Evolutionary conservation across 176 grass and related monocot species (phyloP), one percentile per base, ranked within the genome.

Genomic region (Raddia distichophylla): DNA sequence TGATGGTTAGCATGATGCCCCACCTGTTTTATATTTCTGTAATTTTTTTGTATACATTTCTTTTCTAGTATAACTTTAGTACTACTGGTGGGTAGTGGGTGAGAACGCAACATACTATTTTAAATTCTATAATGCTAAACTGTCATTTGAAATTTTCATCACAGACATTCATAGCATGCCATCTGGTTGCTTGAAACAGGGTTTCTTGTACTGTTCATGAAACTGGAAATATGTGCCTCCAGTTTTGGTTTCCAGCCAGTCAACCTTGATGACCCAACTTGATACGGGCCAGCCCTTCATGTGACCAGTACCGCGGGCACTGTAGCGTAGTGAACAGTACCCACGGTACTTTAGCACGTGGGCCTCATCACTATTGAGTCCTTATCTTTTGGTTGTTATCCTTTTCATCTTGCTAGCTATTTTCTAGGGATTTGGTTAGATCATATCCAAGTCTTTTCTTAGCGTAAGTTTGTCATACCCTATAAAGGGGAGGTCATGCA

Each of bases 1-100:
- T 96, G 64, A 93, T 93, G 91, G 97, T 99, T 83, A 87, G 87
- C 72, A 80, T 44, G 12, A 63, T 20, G 33, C 64, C 43, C 82
- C 65, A 0, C 27, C 27, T 43, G 10, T 71, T 74, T 53, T 45
- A 47, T 61, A 64, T 75, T 51, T 76, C 7, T 45, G n/a, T 55
- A 60, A 53, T 32, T 5, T 12, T 64, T 43, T 7, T 50, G 9
- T 60, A 47, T 17, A 18, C 57, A 10, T 13, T 19, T 9, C 57
- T 9, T 32, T 35, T 11, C 40, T 69, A 54, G 12, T 45, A 34
- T 71, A n/a, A 55, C 74, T 63, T 70, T 67, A 55, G 73, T 61
- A 8, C 50, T 76, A 44, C 55, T 73, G 51, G 47, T 67, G 56
- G 43, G 12, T 67, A 18, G 47, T 67, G 48, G 43, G 12, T 67